Conservation (phyloP, 1,139 yeast genomes). For the Suhomyces terraborum region DNA sequence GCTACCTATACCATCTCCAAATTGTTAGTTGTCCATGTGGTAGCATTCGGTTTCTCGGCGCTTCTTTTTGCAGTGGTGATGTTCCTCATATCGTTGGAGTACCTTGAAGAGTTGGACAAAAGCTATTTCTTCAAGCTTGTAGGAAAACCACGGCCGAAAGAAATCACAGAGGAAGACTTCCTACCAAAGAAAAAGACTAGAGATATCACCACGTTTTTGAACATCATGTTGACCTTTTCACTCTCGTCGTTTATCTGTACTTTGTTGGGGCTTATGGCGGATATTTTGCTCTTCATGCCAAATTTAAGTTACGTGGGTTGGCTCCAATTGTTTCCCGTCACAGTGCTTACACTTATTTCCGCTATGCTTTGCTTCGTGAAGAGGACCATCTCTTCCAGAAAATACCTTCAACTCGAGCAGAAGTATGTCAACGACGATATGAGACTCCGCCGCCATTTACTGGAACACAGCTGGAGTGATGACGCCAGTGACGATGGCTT, state of each 20-base stretch:
- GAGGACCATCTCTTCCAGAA: constrained; percentile 40
- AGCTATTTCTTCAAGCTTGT: constrained; percentile 7
- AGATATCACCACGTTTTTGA: constrained; percentile 34
- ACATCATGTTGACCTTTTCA: constrained; percentile 37
- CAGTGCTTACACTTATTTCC: constrained; percentile 37
- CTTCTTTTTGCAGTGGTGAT: constrained; percentile 26
- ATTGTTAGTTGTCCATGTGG: constrained; percentile 45
- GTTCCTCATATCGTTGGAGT: constrained; percentile 15
- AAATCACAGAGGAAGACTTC: constrained; percentile 2
- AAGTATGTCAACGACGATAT: constrained; percentile 40
- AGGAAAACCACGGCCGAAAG: constrained; percentile 7
- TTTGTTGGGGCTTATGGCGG: constrained; percentile 44
- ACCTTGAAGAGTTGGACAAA: constrained; percentile 12
- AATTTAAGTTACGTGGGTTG: constrained; percentile 46
- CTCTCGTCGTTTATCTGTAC: constrained; percentile 41
- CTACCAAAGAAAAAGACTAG: constrained; percentile 13
- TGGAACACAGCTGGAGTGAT: constrained; percentile 29
- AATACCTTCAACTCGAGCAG: constrained; percentile 37
- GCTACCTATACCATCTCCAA: constrained; percentile 47
- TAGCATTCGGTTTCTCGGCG: constrained; percentile 42
- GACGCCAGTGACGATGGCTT: constrained; percentile 49
- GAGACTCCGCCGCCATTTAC: constrained; percentile 31
- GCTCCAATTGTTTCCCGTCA: constrained; percentile 46
- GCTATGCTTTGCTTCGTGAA: constrained; percentile 45
- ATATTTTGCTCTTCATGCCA: constrained; percentile 44